phyloP scores from a whole-genome alignment of 768 basidiomycete genomes.

The Fistulinella prunicolor region DNA sequence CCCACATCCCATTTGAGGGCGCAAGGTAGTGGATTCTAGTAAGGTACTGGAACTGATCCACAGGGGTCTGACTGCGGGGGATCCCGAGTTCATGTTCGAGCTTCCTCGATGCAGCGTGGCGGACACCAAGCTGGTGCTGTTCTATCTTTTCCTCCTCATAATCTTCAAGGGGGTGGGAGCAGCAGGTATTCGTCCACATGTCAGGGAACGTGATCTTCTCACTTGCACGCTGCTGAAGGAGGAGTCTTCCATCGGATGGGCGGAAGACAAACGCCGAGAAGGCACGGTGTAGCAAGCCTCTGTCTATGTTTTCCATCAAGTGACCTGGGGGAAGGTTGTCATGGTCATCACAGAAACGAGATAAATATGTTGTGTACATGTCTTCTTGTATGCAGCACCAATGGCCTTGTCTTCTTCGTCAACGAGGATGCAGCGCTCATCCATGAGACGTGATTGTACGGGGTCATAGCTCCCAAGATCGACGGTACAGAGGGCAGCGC shows the following conservation, averaged over 20 bases:
- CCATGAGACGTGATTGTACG: conserved; percentile 93
- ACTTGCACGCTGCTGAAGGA: conserved; percentile 92
- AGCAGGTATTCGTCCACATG: conserved; percentile 99
- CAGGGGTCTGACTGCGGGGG: conserved; percentile 67
- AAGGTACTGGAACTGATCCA: conserved; percentile 89
- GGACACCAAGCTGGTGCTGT: conserved; percentile 76
- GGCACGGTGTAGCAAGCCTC: conserved; percentile 92
- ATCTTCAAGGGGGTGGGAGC: conserved; percentile 94
- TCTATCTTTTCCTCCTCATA: conserved; percentile 81
- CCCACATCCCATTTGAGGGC: conserved; percentile 90
- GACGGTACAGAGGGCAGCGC: conserved; percentile 63
- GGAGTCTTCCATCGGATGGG: conserved; percentile 87
- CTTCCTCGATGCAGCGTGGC: conserved; percentile 90
- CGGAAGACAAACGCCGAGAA: conserved; percentile 98
- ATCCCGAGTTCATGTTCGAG: conserved; percentile 97
- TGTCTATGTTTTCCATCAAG: conserved; percentile 94
- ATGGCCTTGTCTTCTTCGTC: conserved; percentile 83
- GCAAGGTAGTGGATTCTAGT: conserved; percentile 98
- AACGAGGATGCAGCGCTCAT: conserved; percentile 90
- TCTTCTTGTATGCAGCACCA: conserved; percentile 93
- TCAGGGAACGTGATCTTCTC: conserved; percentile 99
- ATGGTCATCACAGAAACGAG: not conserved
- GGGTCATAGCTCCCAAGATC: conserved; percentile 85
- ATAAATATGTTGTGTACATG: conserved; percentile 57
- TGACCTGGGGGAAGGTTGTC: conserved; percentile 52